phyloP scores from a whole-genome alignment of 108 stramenopile species.

The Skeletonema marinoi region DNA sequence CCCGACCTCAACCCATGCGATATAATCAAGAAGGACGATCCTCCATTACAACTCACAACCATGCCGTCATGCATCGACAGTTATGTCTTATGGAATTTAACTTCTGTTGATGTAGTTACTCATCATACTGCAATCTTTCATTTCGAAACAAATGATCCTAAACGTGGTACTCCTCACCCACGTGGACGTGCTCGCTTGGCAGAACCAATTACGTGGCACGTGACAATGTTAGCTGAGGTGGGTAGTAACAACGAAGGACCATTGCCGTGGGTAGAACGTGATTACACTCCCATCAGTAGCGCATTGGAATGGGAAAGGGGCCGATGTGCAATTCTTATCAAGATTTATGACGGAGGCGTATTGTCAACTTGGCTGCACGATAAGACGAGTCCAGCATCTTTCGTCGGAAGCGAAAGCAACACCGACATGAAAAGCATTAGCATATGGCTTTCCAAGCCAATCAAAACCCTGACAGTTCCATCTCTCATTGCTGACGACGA shows the following conservation, averaged over 20 bases:
- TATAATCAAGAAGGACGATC: neutral
- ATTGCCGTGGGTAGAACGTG: conserved; percentile 29
- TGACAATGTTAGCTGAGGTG: conserved; percentile 14
- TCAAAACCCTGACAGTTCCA: conserved; percentile 8
- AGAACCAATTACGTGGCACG: conserved; percentile 24
- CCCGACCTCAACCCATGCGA: neutral
- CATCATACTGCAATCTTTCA: conserved; percentile 24
- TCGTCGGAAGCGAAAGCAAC: neutral
- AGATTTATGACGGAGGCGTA: conserved; percentile 11
- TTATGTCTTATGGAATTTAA: conserved; percentile 7
- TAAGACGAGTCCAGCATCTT: neutral
- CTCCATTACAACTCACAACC: no score
- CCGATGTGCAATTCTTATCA: neutral
- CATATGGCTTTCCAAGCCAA: conserved; percentile 20
- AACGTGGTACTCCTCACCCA: conserved; percentile 24
- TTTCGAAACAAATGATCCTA: conserved; percentile 15
- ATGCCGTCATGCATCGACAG: neutral
- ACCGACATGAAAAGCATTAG: no score
- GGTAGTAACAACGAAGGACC: conserved; percentile 26
- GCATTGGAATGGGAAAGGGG: conserved; percentile 28
- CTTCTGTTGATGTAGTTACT: neutral
- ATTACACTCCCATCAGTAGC: conserved; percentile 20
- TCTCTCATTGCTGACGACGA: conserved; percentile 4
- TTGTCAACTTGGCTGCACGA: neutral
- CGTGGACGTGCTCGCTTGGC: neutral